Evolutionary conservation across 768 basidiomycete genomes (phyloP).

Genomic region (Exidia glandulosa): DNA sequence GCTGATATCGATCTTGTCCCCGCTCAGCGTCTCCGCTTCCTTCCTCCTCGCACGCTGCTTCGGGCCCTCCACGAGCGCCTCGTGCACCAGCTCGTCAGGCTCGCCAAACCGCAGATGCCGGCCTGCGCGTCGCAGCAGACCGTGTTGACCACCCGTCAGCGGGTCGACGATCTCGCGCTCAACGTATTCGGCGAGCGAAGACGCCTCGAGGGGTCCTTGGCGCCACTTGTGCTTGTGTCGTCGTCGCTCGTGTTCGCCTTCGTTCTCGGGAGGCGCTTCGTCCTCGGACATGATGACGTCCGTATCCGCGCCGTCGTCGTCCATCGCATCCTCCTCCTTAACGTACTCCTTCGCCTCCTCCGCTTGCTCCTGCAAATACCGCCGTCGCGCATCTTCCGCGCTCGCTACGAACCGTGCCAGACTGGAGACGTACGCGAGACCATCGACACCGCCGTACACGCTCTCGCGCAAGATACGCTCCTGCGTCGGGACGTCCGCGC

Average conservation of each 20-base stretch:
- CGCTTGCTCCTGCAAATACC: background rate
- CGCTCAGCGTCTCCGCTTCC: background rate
- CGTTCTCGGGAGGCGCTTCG: conserved; percentile 3
- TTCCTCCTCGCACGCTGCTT: background rate
- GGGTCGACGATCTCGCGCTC: conserved; percentile 29
- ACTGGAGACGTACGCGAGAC: conserved; percentile 65
- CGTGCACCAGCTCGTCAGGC: background rate
- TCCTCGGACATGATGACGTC: background rate
- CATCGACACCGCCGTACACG: conserved; percentile 74
- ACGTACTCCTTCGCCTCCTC: background rate
- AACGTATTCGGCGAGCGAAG: conserved; percentile 28
- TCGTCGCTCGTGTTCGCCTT: background rate
- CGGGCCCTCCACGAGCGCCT: background rate
- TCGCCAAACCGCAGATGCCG: conserved; percentile 5
- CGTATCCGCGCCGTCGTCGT: background rate
- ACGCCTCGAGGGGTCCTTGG: background rate
- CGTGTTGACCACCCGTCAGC: conserved; percentile 31
- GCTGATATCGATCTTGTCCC: conserved; percentile 29
- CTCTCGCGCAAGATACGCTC: conserved; percentile 60
- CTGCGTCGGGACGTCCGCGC: background rate
- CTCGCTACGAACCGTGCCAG: conserved; percentile 54
- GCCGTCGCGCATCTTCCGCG: background rate
- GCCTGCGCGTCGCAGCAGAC: conserved; percentile 21
- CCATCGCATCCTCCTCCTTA: background rate
- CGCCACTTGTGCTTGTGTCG: background rate